Base-by-base conservation (phyloP, 116 monocot genomes). In the Zostera marina region DNA sequence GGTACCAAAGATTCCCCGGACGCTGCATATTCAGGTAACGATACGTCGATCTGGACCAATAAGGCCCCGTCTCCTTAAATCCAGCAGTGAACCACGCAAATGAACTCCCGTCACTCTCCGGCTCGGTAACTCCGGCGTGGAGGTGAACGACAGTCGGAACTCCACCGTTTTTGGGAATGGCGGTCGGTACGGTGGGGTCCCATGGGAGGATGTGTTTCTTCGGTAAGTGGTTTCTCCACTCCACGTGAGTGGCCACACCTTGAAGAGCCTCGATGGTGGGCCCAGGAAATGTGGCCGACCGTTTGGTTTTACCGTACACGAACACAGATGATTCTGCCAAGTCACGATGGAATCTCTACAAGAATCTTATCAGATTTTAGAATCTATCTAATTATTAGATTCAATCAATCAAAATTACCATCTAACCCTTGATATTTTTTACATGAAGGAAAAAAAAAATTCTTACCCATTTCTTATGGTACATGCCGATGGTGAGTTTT, bases 401-500 rank as follows among this genome's bases (percentile, higher is more conserved):
- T n/a, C n/a, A n/a, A n/a, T n/a, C n/a, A n/a, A n/a, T n/a, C n/a
- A n/a, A n/a, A n/a, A n/a, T n/a, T n/a, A n/a, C n/a, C n/a, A n/a
- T n/a, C n/a, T n/a, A n/a, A n/a, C n/a, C n/a, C n/a, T n/a, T n/a
- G n/a, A n/a, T n/a, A n/a, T n/a, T n/a, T n/a, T n/a, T n/a, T n/a
- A n/a, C n/a, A n/a, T n/a, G n/a, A n/a, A n/a, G n/a, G n/a, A n/a
- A n/a, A n/a, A n/a, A n/a, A n/a, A n/a, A 47, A 47, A 21, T 12
- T 16, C 38, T 19, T 32, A 87, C 87, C 87, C 82, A 87, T 9
- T 23, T 56, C 51, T 68, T 87, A 45, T 75, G 47, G 44, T 70
- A 87, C 83, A 87, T 82, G 71, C 87, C 87, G 43, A 87, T 75
- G 61, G 83, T 70, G 25, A 87, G 72, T 19, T 73, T 43, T 11